A percentile compares a stretch with the other conserved stretches of the same genome.
Conservation (phyloP, 768 basidiomycete species). For the Auricularia heimuer region DNA sequence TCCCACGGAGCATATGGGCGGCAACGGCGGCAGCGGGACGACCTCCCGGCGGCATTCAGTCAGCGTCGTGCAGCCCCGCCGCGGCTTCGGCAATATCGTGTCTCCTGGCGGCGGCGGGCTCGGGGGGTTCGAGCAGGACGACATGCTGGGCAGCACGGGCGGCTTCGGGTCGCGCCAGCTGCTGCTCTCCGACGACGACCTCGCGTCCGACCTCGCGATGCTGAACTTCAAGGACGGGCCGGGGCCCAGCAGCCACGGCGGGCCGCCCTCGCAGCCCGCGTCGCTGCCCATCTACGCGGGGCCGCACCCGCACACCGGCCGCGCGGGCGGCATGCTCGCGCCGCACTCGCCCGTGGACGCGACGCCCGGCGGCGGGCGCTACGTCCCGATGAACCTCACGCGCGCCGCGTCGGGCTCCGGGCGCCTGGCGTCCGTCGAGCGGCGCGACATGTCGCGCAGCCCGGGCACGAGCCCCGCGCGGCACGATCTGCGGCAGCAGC, state of each 20-base stretch:
- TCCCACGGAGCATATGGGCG: constrained; percentile 29
- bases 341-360: constrained; percentile 5
- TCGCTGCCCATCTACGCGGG: constrained; percentile 61
- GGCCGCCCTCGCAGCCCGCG: constrained; percentile 57
- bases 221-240: constrained; percentile 37
- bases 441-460: neutral
- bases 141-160: constrained; percentile 9
- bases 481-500: neutral
- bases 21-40: constrained; percentile 75
- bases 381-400: constrained; percentile 5
- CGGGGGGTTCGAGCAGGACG: constrained; percentile 22
- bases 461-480: neutral
- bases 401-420: neutral
- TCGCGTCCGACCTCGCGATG: constrained; percentile 63
- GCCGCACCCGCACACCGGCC: constrained; percentile 19
- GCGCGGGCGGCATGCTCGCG: constrained; percentile 14
- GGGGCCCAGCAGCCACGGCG: constrained; percentile 34
- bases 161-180: constrained; percentile 34
- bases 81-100: constrained; percentile 57
- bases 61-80: constrained; percentile 67
- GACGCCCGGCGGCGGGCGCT: constrained; percentile 1
- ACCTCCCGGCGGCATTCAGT: constrained; percentile 79
- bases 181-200: constrained; percentile 69
- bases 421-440: neutral
- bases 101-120: constrained; percentile 39